Evolutionary conservation across 1,284 basidiomycete genomes (phyloP), one percentile per base, ranked within the genome.

Genomic region (Cystobasidiaceae sp.): DNA sequence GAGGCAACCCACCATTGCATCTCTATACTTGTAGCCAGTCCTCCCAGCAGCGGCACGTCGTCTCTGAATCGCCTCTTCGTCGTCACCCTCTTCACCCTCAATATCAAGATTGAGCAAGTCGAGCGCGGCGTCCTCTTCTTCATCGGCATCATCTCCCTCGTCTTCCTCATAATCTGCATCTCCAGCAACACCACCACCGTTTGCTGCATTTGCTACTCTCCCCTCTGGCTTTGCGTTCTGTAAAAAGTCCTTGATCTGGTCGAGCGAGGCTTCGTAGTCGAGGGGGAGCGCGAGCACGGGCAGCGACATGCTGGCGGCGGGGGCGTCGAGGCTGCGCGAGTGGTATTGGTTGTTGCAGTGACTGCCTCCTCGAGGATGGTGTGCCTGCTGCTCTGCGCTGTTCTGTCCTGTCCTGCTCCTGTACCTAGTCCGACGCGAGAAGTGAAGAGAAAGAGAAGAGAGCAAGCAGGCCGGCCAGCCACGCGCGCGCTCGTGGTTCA

Each of bases 221-320:
- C 54, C 27, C 27, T 56, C 54, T 7, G 54, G 54, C 55, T 52
- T 82, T 78, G 84, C 89, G 50, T 80, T 84, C 52, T 83, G 81
- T 69, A 91, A 75, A 75, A 91, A 90, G 67, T 80, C 80, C 59
- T 80, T 80, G 75, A 91, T 88, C 78, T 80, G 84, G 23, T 83
- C 87, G 46, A 71, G 63, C 43, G 70, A 68, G 21, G 68, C 70
- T 11, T 70, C 70, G 55, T 85, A 85, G 75, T 82, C 78, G 60
- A 85, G 76, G 50, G 77, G 72, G 41, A 82, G 75, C 63, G 78
- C 79, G 70, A 83, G 73, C 39, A 82, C 81, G 25, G 82, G 82
- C 27, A 84, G 78, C 45, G 71, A 63, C 68, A 70, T 70, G 51
- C 17, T 59, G 1, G 19, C 5, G 15, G 9, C 50, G n/a, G 39